These are phyloP conservation scores for Xerocomellus amylosporus DNA, from an alignment of 768 basidiomycete species.

Conservation along the genomic window DNA sequence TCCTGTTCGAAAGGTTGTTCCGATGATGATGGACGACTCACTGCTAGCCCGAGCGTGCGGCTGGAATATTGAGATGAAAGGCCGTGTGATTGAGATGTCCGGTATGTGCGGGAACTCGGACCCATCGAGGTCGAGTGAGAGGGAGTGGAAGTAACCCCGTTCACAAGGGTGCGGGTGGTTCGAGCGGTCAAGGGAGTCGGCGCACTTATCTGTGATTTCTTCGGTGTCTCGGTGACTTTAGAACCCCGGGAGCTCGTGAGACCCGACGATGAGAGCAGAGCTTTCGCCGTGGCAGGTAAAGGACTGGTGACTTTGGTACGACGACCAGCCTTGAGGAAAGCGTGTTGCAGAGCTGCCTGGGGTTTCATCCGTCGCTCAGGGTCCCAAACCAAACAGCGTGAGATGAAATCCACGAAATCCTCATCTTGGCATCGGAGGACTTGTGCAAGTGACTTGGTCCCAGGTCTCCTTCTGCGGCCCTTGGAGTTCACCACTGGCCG, in stretches of 20 bases:
- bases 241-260: conserved; percentile 46
- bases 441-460: conserved; percentile 83
- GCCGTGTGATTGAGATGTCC: conserved; percentile 65
- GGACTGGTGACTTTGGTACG: conserved; percentile 47
- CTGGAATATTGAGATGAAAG: conserved; percentile 74
- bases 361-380: conserved; percentile 95
- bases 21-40: conserved; percentile 44
- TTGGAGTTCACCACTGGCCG: conserved; percentile 95
- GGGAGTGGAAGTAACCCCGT: conserved; percentile 57
- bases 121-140: conserved; percentile 55
- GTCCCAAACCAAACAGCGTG: conserved; percentile 98
- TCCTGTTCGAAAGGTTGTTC: conserved; percentile 35
- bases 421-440: conserved; percentile 93
- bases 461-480: conserved; percentile 88
- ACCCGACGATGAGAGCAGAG: conserved; percentile 57
- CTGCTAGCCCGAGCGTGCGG: conserved; percentile 70
- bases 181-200: conserved; percentile 86
- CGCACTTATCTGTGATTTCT: conserved; percentile 87
- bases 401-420: conserved; percentile 93
- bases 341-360: conserved; percentile 86
- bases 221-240: conserved; percentile 71
- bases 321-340: conserved; percentile 73
- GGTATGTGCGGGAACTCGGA: conserved; percentile 62
- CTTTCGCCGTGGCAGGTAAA: conserved; percentile 46
- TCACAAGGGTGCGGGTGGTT: conserved; percentile 51